Conservation (phyloP, 1,139 yeast genomes). For the Zygosaccharomyces sapae region DNA sequence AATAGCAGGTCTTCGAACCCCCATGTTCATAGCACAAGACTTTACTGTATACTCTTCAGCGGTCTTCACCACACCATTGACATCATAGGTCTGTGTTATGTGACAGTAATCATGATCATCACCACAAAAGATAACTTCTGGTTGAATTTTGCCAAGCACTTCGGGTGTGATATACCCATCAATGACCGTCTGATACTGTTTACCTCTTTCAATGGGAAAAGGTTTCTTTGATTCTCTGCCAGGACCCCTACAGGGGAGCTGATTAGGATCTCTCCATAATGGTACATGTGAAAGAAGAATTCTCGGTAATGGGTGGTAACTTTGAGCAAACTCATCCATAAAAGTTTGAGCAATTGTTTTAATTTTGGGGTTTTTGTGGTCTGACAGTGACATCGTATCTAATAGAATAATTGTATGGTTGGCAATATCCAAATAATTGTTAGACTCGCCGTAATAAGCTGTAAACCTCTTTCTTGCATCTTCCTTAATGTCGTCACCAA, state of each 20-base stretch:
- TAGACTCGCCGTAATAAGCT: constrained; percentile 65
- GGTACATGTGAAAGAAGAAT: constrained; percentile 80
- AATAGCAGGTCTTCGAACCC: constrained; percentile 76
- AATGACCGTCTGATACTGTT: constrained; percentile 74
- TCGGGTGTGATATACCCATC: constrained; percentile 54
- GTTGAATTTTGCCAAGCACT: constrained; percentile 55
- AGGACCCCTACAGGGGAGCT: constrained; percentile 57
- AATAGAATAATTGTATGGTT: constrained; percentile 73
- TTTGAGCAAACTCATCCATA: constrained; percentile 28
- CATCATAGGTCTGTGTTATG: constrained; percentile 51
- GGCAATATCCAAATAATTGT: constrained; percentile 57
- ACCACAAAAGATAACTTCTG: constrained; percentile 74
- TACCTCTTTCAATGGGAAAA: constrained; percentile 68
- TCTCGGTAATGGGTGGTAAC: constrained; percentile 48
- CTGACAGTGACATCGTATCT: constrained; percentile 78
- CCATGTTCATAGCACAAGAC: constrained; percentile 90
- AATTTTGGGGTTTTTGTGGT: constrained; percentile 42
- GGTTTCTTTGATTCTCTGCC: constrained; percentile 57
- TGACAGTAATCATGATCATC: constrained; percentile 97
- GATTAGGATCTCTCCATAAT: constrained; percentile 52
- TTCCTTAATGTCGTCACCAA: constrained; percentile 60
- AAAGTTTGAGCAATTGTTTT: constrained; percentile 41
- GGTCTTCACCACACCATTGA: constrained; percentile 34
- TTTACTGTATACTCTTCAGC: constrained; percentile 83
- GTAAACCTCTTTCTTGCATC: constrained; percentile 58